Base-by-base conservation (phyloP, 2,329 filamentous ascomycete species). In the Dactylellina cionopaga region DNA sequence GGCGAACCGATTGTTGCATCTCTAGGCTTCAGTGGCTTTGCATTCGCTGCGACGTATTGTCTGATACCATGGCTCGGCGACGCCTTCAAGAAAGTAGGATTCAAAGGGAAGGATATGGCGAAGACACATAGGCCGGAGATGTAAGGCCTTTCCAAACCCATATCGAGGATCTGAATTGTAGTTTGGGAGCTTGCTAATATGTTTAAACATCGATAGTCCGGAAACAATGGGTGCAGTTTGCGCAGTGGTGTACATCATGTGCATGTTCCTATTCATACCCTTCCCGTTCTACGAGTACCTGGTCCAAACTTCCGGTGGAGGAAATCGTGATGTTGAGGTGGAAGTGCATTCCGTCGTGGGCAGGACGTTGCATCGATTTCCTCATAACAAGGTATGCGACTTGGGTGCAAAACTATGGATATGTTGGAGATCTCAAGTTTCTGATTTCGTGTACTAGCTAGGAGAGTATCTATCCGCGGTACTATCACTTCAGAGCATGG, bases 271-370 rank as follows among this genome's bases (percentile, higher is more conserved):
- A 74, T 99, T 99, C 80, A 92, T 98, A 68, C 95, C 95, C 0
- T 96, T 97, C 81, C 91, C 93, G 0, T 98, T 99, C 81, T 98
- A 97, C 84, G 96, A 97, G 82, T 94, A 98, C 80, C 96, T 99
- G 76, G 93, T 97, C 31, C 24, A 91, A 92, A 98, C 95, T 17
- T 96, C 92, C 75, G 95, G 93, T 74, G 93, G 92, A 75, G 93
- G 93, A 51, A 97, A 97, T 81, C 85, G 91, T 75, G 94, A 97
- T 82, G 88, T 95, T 4, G 90, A 96, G 10, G 81, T 92, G 77
- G 87, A 91, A 79, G 83, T 88, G 44, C 86, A 90, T 75, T 87
- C 93, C 71, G 89, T 96, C 80, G 89, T 88, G 75, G 95, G 94
- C 58, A 88, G 94, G 65, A 89, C 96, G 78, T 83, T 98, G 74